A percentile compares a stretch with the other conserved stretches of the same genome.
phyloP scores from a whole-genome alignment of 805 yeast genomes.

The Starmera pachycereana region DNA sequence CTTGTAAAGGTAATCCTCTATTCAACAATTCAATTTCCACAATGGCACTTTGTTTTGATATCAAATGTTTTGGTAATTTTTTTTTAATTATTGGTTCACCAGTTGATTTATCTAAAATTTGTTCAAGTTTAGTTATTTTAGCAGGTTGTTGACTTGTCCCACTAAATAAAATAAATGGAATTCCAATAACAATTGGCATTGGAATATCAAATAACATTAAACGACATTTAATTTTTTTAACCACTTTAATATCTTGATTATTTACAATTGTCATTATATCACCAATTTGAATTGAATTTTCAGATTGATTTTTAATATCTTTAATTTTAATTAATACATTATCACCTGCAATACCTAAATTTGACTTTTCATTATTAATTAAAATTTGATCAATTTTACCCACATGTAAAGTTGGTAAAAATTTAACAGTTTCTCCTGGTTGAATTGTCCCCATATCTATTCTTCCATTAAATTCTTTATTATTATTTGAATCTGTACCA shows the following conservation, averaged over 20 bases:
- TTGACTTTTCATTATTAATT: constrained; percentile 78
- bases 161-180: constrained; percentile 86
- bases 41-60: constrained; percentile 94
- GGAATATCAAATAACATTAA: constrained; percentile 86
- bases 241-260: constrained; percentile 74
- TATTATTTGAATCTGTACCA: constrained; percentile 40
- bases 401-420: constrained; percentile 86
- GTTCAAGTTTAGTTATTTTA: constrained; percentile 67
- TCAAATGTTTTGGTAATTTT: constrained; percentile 86
- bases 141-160: constrained; percentile 93
- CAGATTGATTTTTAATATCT: constrained; percentile 68
- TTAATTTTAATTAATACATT: constrained; percentile 85
- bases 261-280: constrained; percentile 87
- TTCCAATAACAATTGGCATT: constrained; percentile 85
- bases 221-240: constrained; percentile 68
- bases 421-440: constrained; percentile 84
- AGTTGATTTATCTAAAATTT: constrained; percentile 87
- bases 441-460: constrained; percentile 88
- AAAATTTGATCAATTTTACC: constrained; percentile 86
- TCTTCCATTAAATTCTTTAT: constrained; percentile 91
- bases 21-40: constrained; percentile 82
- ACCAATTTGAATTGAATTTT: constrained; percentile 72
- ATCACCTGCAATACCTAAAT: constrained; percentile 85
- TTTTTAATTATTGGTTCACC: constrained; percentile 66
- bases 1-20: constrained; percentile 86